These are phyloP conservation scores for Camellia japonica DNA, from an alignment of 148 eudicot genomes.

Conservation along the genomic window DNA sequence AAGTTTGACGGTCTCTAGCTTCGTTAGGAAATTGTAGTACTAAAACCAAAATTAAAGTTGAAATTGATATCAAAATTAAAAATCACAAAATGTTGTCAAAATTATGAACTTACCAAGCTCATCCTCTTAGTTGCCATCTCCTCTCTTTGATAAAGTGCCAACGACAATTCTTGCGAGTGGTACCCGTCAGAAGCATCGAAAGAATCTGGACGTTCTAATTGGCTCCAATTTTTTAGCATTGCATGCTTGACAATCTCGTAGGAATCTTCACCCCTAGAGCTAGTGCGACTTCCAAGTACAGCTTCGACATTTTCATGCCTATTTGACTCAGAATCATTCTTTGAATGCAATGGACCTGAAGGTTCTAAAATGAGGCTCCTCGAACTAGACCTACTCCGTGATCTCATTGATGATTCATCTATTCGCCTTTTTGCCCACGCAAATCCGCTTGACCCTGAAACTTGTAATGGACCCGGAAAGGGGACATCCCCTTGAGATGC, in stretches of 20 bases:
- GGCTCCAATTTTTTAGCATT: constrained; percentile 62
- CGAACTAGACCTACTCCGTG: constrained; percentile 75
- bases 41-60: not conserved
- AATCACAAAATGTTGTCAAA: constrained; percentile 11
- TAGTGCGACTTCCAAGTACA: constrained; percentile 25
- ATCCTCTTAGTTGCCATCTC: constrained; percentile 56
- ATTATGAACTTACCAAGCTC: constrained; percentile 51
- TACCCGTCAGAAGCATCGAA: constrained; percentile 78
- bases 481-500: constrained; percentile 76
- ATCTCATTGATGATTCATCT: constrained; percentile 57
- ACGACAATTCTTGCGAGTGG: constrained; percentile 80
- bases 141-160: constrained; percentile 62
- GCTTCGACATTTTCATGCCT: constrained; percentile 41
- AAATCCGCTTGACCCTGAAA: constrained; percentile 83
- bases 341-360: constrained; percentile 36
- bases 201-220: constrained; percentile 71
- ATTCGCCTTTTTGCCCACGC: constrained; percentile 78
- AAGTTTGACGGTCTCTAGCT: not conserved
- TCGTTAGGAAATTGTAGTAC: not conserved
- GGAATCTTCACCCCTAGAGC: constrained; percentile 46
- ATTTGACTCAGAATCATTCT: constrained; percentile 37
- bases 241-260: constrained; percentile 45
- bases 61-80: not conserved
- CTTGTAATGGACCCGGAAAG: constrained; percentile 69
- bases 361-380: constrained; percentile 68